Conservation (phyloP, 2,329 filamentous ascomycete genomes). For the Calonectria multiphialidica region DNA sequence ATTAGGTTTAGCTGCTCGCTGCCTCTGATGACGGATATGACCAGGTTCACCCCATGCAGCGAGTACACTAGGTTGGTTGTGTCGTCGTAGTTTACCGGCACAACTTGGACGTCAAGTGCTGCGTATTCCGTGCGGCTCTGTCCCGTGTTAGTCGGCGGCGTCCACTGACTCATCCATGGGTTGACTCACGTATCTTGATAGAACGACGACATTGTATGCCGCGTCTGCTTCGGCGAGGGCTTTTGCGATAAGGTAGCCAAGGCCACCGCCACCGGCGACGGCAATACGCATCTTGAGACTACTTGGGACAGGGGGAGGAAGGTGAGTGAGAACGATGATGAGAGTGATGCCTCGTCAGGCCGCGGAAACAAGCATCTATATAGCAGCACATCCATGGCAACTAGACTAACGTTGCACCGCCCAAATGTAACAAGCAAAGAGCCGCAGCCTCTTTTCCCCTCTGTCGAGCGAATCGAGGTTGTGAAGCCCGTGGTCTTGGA, state of each 20-base stretch:
- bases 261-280: conserved; percentile 59
- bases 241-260: conserved; percentile 60
- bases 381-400: conserved; percentile 25
- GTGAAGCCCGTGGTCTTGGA: conserved; percentile 9
- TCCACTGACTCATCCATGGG: background rate
- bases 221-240: conserved; percentile 69
- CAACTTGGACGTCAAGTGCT: conserved; percentile 72
- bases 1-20: conserved; percentile 77
- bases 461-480: conserved; percentile 22
- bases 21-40: conserved; percentile 80
- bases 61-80: conserved; percentile 70
- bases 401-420: conserved; percentile 18
- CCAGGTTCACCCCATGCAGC: conserved; percentile 78
- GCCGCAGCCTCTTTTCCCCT: conserved; percentile 27
- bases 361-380: conserved; percentile 34
- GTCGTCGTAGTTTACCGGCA: conserved; percentile 76
- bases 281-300: conserved; percentile 61
- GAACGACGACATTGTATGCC: conserved; percentile 76
- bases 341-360: conserved; percentile 30
- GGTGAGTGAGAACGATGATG: conserved; percentile 3
- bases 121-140: conserved; percentile 68
- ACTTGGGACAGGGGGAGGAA: background rate
- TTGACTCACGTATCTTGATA: conserved; percentile 65
- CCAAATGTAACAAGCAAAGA: conserved; percentile 27
- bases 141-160: conserved; percentile 31